Base-by-base conservation (phyloP, 78 protist species). In the Dictyostelium purpureum region DNA sequence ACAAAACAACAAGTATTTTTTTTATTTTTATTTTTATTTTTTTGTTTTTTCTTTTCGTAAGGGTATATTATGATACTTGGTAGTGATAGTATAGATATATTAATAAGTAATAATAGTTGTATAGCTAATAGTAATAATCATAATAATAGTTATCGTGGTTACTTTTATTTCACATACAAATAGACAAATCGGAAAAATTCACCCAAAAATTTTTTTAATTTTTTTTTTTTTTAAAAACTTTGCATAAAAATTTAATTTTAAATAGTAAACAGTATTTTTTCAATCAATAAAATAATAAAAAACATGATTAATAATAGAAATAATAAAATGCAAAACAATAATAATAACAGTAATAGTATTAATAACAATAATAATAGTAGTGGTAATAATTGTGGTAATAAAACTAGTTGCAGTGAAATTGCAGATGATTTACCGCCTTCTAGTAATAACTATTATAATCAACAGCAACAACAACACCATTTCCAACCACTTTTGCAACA, bases 101-200 rank as follows among this genome's bases (percentile, higher is more conserved):
- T n/a, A n/a, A n/a, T n/a, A n/a, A n/a, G n/a, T n/a, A n/a, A n/a
- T n/a, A n/a, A n/a, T n/a, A n/a, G n/a, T n/a, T n/a, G n/a, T n/a
- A n/a, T n/a, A n/a, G n/a, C n/a, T 16, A 61, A 61, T 28, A 61
- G n/a, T 28, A 61, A 28, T 61, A 61, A 61, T 61, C 24, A 61
- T 61, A 61, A 61, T 61, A 61, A 61, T 40, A 35, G 24, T 40
- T 40, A 61, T 14, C 69, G 69, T 61, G 69, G 69, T 61, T 61
- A 61, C 69, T 61, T 61, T 61, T 61, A 61, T 61, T 61, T 31
- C 42, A 59, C 11, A 31, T 61, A 26, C 26, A 59, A 59, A 59
- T 0, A 56, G 24, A 56, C 19, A 56, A 56, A 54, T n/a, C 19
- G 33, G 24, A 54, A 54, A 54, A 54, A 54, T n/a, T n/a, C n/a